A percentile compares a stretch with the other conserved stretches of the same genome.
phyloP scores from a whole-genome alignment of 345 rosid species.

The Brassica nigra region DNA sequence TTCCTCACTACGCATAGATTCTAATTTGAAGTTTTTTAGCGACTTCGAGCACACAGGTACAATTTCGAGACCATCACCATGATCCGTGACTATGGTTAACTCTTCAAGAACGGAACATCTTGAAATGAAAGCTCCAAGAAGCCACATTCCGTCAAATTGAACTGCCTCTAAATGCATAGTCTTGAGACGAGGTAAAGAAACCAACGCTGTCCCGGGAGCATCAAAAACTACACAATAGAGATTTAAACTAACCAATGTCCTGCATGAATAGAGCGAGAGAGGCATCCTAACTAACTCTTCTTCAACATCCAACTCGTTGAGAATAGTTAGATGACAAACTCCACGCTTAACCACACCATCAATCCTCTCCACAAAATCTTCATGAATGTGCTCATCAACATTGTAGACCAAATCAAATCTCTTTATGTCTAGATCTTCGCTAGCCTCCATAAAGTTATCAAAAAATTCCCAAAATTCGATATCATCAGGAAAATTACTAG shows the following conservation, averaged over 20 bases:
- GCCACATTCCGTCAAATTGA: not conserved
- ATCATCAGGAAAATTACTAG: not conserved
- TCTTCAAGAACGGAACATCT: constrained; percentile 1
- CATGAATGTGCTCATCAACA: not conserved
- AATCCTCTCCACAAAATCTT: not conserved
- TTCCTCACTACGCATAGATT: not conserved
- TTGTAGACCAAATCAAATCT: not conserved
- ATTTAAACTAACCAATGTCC: not conserved
- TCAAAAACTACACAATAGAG: not conserved
- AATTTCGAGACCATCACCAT: not conserved
- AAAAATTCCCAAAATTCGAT: not conserved
- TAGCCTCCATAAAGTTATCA: not conserved
- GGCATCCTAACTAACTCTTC: constrained; percentile 20
- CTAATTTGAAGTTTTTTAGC: not conserved
- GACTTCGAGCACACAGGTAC: not conserved
- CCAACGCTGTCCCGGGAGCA: not conserved
- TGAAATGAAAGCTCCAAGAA: not conserved
- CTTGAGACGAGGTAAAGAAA: constrained; percentile 19
- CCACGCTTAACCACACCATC: not conserved
- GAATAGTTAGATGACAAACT: not conserved
- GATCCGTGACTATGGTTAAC: not conserved
- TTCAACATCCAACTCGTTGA: not conserved
- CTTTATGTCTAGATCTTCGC: not conserved
- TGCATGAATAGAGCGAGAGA: not conserved
- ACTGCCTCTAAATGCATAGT: not conserved